Percentiles rank a stretch among this genome's conserved stretches.
These are phyloP conservation scores for Schoenoplectus tabernaemontani DNA, from an alignment of 202 grass and related monocot species.

Conservation along the genomic window DNA sequence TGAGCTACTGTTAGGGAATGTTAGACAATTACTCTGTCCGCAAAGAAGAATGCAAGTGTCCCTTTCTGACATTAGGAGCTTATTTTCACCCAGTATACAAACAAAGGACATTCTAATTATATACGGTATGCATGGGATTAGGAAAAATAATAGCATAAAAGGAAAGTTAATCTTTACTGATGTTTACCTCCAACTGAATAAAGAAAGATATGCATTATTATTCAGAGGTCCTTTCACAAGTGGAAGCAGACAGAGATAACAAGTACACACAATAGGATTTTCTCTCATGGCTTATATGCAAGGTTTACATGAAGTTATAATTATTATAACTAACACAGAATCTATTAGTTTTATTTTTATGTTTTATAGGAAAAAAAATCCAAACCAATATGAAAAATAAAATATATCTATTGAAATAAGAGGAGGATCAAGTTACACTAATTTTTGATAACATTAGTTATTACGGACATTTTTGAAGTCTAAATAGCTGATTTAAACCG, in stretches of 20 bases:
- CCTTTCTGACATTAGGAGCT: neutral
- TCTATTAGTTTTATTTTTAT: too few relatives aligned
- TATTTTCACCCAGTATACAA: neutral
- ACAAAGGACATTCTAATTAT: neutral
- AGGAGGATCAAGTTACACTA: too few relatives aligned
- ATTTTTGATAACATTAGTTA: too few relatives aligned
- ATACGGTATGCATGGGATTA: neutral
- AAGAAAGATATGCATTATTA: neutral
- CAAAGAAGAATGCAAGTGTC: neutral
- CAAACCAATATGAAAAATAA: too few relatives aligned
- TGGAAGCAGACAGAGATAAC: neutral
- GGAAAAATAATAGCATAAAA: neutral
- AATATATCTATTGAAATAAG: too few relatives aligned
- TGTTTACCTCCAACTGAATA: neutral
- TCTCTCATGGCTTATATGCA: neutral
- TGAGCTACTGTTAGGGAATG: too few relatives aligned
- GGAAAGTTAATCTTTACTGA: neutral
- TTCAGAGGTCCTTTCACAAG: neutral
- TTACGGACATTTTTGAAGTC: too few relatives aligned
- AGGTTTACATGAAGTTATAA: neutral
- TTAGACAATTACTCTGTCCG: neutral
- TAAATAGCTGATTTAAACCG: too few relatives aligned
- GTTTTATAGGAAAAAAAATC: too few relatives aligned
- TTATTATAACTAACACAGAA: too few relatives aligned
- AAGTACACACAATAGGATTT: neutral